Evolutionary conservation across 768 basidiomycete genomes (phyloP), one percentile per base, ranked within the genome.

Genomic region (Suillus subluteus): DNA sequence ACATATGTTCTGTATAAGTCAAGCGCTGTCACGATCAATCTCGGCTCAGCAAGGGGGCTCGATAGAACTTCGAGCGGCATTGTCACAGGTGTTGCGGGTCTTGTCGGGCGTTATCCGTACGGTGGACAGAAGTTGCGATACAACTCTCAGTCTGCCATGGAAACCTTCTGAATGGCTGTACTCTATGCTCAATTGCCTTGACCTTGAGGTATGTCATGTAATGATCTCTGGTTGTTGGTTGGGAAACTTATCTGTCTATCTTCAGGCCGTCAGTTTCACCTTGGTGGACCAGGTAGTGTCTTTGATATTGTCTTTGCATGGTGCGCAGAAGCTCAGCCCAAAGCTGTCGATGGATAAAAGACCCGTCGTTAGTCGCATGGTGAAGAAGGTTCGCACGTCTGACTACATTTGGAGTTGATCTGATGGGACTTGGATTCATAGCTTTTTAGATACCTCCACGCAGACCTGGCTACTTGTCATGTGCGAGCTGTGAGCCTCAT

Each of bases 401-500:
- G 26, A 52, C 21, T 15, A 30, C 61, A 50, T 37, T 46, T 2
- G 43, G 30, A 2, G 35, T 50, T 2, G 16, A 48, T 59, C 65
- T 50, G 56, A 72, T 67, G 21, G 26, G 43, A n/a, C 63, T 61
- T 63, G 61, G 50, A 55, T 23, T 55, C 67, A 37, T 80, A 92
- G 83, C 82, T 98, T 2, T 81, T 97, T 67, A 81, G 79, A 62
- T 98, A 94, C 75, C 83, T 99, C 32, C 83, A 84, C 12, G 84
- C 88, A 0, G 80, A 90, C 52, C 86, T 76, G 68, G 80, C 90
- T 0, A 81, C 86, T 1, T 96, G 94, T 74, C 96, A 98, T 75
- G 84, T 87, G 61, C 91, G 95, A 26, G 87, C 92, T 9, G 91
- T 94, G 35, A 88, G 82, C 71, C 80, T 98, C 38, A 83, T 98